These are phyloP conservation scores for Populus euphratica DNA, from an alignment of 345 rosid species.

Conservation along the genomic window DNA sequence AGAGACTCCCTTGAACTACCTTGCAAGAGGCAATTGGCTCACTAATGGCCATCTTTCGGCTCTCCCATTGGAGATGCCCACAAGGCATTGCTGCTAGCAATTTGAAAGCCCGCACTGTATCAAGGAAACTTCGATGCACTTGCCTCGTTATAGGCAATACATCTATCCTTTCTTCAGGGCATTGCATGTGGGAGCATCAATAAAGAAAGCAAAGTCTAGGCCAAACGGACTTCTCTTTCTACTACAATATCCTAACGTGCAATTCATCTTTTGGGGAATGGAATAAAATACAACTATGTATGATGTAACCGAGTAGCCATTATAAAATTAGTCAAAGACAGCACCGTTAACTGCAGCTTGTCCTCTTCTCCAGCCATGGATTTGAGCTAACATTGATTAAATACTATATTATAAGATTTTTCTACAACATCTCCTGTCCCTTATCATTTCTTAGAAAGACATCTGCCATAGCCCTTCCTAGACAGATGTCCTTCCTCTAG, in stretches of 20 bases:
- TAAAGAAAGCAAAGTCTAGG: not conserved
- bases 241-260: constrained; percentile 18
- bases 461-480: not conserved
- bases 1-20: constrained; percentile 9
- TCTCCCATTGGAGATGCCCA: too few species aligned
- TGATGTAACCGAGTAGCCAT: constrained; percentile 21
- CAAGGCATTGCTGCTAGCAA: constrained; percentile 9
- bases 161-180: not conserved
- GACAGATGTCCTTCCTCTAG: not conserved
- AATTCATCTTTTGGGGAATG: constrained; percentile 8
- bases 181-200: constrained; percentile 36
- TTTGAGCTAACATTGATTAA: not conserved
- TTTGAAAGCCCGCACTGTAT: not conserved
- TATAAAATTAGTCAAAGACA: not conserved
- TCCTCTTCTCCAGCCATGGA: constrained; percentile 14
- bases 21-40: not conserved
- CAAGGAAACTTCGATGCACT: constrained; percentile 5
- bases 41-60: not conserved
- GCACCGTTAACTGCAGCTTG: not conserved
- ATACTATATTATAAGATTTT: not conserved
- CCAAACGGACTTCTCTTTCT: constrained; percentile 19
- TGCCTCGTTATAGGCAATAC: not conserved
- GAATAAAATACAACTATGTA: not conserved
- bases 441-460: constrained; percentile 4
- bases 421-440: not conserved